Evolutionary conservation across 345 rosid species (phyloP), one percentile per base, ranked within the genome.

Genomic region (Syzygium aqueum): DNA sequence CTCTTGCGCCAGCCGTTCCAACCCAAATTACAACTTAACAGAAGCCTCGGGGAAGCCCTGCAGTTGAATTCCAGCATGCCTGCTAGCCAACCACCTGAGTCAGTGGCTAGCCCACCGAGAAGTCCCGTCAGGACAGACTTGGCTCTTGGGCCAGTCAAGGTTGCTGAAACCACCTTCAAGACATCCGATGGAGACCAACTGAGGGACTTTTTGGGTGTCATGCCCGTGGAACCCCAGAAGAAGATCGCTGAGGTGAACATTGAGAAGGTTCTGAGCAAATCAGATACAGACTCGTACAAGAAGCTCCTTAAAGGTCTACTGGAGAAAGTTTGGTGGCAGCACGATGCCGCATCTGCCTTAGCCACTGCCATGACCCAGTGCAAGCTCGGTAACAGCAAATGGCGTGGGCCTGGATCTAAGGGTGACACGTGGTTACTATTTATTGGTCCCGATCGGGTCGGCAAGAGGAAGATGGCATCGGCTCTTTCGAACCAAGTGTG

Each of bases 281-380:
- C 91, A 37, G 99, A 96, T 89, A 91, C 93, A 7, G 98, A 94
- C 82, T 91, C 94, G 8, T 93, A 90, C 89, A 97, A 97, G 94
- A 93, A 92, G 92, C 96, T 97, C 54, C 94, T 95, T 86, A 95
- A 94, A 86, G 96, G 97, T 73, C 94, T 97, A 86, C 54, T 84
- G 0, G 97, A 95, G 88, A 94, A 92, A 89, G 98, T 94, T 37
- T 92, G 98, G 98, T 97, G 99, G 99, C 99, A 97, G 91, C 93
- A 88, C 30, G 99, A 97, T 33, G 99, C 99, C 49, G 96, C 99
- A 54, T 93, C 98, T 40, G 94, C 98, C 0, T 90, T 96, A 84
- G 98, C 99, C n/a, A 88, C 93, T 49, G 93, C 95, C 5, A 94
- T 96, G 85, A 93, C 95, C 0, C 94, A 93, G 88, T 93, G 96